A percentile compares a stretch with the other conserved stretches of the same genome.
phyloP scores from a whole-genome alignment of 2,329 filamentous ascomycete species.

The Monilinia aucupariae region DNA sequence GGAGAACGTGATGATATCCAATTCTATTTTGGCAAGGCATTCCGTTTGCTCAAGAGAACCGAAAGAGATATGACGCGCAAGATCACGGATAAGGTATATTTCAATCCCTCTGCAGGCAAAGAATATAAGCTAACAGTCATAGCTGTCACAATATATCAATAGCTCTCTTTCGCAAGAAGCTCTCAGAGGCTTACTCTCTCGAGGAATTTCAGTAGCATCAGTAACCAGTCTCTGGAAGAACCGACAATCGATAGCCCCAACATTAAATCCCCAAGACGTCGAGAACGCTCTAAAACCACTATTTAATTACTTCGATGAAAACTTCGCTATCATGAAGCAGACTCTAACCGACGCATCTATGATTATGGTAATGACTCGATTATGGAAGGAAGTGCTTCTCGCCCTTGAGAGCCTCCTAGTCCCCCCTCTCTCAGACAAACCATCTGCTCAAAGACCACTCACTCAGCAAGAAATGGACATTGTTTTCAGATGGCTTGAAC shows the following conservation, averaged over 20 bases:
- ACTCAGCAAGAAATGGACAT: conserved; percentile 86
- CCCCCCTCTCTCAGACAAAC: conserved; percentile 91
- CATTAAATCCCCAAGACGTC: conserved; percentile 65
- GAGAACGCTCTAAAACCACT: conserved; percentile 77
- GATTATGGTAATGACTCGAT: conserved; percentile 93
- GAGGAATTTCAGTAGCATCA: conserved; percentile 62
- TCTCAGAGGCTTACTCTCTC: conserved; percentile 66
- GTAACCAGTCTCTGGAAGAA: conserved; percentile 67
- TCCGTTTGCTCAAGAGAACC: conserved; percentile 88
- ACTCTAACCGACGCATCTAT: conserved; percentile 93
- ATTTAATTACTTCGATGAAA: conserved; percentile 94
- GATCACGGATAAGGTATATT: conserved; percentile 85
- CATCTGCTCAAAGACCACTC: conserved; percentile 76
- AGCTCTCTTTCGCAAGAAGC: conserved; percentile 80
- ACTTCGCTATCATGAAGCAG: conserved; percentile 98
- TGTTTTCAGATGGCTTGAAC: conserved; percentile 88
- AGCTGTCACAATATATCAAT: conserved; percentile 91
- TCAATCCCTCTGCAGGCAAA: conserved; percentile 3
- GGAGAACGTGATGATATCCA: conserved; percentile 97
- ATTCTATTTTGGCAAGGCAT: conserved; percentile 97
- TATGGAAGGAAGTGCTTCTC: conserved; percentile 96
- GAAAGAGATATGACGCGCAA: conserved; percentile 97
- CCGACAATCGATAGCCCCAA: conserved; percentile 49
- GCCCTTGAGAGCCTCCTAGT: conserved; percentile 88
- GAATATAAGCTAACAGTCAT: conserved; percentile 13